These are phyloP conservation scores for Cytospora schulzeri DNA, from an alignment of 2,329 filamentous ascomycete species.

Conservation along the genomic window DNA sequence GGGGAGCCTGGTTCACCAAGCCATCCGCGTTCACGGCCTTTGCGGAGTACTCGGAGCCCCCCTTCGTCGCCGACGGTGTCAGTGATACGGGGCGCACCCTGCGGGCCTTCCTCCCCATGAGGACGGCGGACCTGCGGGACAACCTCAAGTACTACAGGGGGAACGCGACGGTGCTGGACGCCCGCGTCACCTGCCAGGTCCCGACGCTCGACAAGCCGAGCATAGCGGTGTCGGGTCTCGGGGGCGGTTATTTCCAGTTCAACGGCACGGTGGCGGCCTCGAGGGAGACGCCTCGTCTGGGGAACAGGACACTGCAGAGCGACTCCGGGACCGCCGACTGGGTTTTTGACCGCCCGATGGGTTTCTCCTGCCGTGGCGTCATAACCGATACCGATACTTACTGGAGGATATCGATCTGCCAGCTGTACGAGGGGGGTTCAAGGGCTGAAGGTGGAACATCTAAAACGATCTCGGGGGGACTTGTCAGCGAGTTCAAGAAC, in stretches of 20 bases:
- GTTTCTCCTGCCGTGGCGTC: too few species aligned
- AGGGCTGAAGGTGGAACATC: accelerated
- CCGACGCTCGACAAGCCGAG: neutral
- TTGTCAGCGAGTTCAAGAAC: conserved; percentile 2
- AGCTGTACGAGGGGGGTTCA: neutral
- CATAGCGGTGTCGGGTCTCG: accelerated
- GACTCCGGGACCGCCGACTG: too few species aligned
- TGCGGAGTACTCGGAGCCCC: conserved; percentile 2
- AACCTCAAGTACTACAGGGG: neutral
- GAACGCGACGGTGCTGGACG: neutral
- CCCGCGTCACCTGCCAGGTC: neutral
- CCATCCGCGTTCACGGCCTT: neutral
- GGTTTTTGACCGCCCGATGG: neutral
- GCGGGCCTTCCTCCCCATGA: conserved; percentile 2
- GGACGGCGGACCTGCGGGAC: neutral
- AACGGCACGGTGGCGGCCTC: neutral
- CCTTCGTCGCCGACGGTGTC: neutral
- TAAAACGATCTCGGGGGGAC: neutral
- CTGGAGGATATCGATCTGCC: neutral
- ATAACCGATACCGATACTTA: neutral
- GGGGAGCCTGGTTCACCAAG: neutral
- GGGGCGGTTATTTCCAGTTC: neutral
- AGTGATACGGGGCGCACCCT: neutral
- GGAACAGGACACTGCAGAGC: neutral
- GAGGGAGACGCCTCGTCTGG: conserved; percentile 3